Percentiles rank a stretch among this genome's conserved stretches.
phyloP scores from a whole-genome alignment of 768 basidiomycete species.

The Pisolithus marmoratus region DNA sequence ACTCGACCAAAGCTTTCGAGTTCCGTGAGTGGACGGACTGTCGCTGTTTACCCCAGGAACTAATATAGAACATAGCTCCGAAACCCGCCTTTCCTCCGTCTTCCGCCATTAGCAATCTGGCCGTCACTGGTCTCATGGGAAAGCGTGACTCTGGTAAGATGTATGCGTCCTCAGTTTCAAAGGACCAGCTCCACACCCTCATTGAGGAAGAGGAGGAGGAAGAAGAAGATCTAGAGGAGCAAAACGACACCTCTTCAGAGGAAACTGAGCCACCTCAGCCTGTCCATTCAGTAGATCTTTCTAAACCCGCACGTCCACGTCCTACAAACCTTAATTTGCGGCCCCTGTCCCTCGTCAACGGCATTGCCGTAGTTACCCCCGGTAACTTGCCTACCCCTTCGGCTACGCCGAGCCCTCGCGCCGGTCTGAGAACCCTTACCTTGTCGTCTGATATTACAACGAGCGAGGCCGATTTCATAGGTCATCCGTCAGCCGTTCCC shows the following conservation, averaged over 20 bases:
- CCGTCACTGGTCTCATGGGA: slow-evolving; percentile 38
- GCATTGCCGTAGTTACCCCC: slow-evolving; percentile 34
- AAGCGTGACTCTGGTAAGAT: slow-evolving; percentile 81
- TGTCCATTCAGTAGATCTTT: slow-evolving; percentile 20
- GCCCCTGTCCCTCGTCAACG: slow-evolving; percentile 64
- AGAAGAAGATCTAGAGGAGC: slow-evolving; percentile 49
- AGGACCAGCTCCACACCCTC: slow-evolving; percentile 74
- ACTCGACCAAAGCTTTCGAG: slow-evolving; percentile 55
- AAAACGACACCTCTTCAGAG: slow-evolving; percentile 7
- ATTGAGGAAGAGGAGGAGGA: slow-evolving; percentile 88
- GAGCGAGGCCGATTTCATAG: background rate
- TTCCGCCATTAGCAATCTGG: slow-evolving; percentile 35
- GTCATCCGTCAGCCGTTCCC: slow-evolving; percentile 4
- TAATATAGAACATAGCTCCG: slow-evolving; percentile 36
- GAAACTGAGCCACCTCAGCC: slow-evolving; percentile 20
- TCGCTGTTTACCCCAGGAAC: slow-evolving; percentile 1
- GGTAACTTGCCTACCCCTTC: slow-evolving; percentile 49
- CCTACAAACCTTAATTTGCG: slow-evolving; percentile 65
- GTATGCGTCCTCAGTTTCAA: slow-evolving; percentile 54
- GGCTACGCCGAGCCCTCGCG: slow-evolving; percentile 43
- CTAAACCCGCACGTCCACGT: slow-evolving; percentile 48
- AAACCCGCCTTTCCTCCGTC: slow-evolving; percentile 56
- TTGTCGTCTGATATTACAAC: slow-evolving; percentile 28
- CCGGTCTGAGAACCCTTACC: slow-evolving; percentile 48
- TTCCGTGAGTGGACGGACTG: slow-evolving; percentile 48